phyloP scores from a whole-genome alignment of 2,329 filamentous ascomycete genomes.

The Aureobasidium namibiae region DNA sequence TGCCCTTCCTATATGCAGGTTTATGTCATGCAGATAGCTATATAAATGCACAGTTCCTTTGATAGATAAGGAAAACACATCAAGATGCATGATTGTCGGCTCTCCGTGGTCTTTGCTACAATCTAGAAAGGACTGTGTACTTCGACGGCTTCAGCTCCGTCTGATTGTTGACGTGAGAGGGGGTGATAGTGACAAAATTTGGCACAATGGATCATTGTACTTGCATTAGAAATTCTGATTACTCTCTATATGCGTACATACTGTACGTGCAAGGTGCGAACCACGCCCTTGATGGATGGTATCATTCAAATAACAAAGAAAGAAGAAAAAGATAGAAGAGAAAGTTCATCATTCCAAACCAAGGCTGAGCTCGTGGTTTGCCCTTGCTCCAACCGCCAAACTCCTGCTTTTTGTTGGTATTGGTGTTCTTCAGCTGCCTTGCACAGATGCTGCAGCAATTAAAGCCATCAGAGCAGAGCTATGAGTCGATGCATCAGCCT shows the following conservation, averaged over 20 bases:
- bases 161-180: no score
- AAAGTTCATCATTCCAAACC: neutral
- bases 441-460: slow-evolving; percentile 45
- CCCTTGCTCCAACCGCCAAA: neutral
- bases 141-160: no score
- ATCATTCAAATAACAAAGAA: neutral
- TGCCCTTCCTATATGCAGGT: no score
- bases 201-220: neutral
- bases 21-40: no score
- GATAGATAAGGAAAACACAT: no score
- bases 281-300: neutral
- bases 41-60: no score
- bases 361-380: neutral
- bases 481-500: slow-evolving; percentile 51
- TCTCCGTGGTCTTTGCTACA: no score
- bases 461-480: slow-evolving; percentile 59
- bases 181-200: no score
- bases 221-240: slow-evolving; percentile 5
- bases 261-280: neutral
- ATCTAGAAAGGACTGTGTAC: no score
- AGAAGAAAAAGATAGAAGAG: neutral
- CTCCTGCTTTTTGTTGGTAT: neutral
- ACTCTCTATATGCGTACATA: neutral
- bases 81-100: no score
- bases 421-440: neutral